These are phyloP conservation scores for Penicillium sp. DNA, from an alignment of 2,329 filamentous ascomycete genomes.

Conservation along the genomic window DNA sequence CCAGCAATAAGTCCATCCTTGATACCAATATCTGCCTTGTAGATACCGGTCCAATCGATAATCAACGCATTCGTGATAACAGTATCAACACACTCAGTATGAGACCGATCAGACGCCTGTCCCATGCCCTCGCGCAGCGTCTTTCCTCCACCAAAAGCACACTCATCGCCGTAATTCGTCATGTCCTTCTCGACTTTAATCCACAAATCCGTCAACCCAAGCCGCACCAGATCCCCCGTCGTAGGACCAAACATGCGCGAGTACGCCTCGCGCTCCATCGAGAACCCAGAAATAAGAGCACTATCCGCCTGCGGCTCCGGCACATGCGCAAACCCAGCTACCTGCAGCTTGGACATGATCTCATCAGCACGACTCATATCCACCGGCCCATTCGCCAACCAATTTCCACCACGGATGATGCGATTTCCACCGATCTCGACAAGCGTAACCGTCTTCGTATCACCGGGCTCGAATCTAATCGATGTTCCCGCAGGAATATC, in stretches of 20 bases:
- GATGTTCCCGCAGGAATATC: slow-evolving; percentile 91
- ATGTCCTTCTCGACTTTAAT: slow-evolving; percentile 83
- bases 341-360: slow-evolving; percentile 66
- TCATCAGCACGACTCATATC: slow-evolving; percentile 63
- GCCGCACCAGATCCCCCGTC: slow-evolving; percentile 76
- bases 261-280: slow-evolving; percentile 77
- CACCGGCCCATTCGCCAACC: slow-evolving; percentile 70
- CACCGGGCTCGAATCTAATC: slow-evolving; percentile 89
- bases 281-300: slow-evolving; percentile 59
- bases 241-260: slow-evolving; percentile 90
- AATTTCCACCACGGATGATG: slow-evolving; percentile 82
- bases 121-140: slow-evolving; percentile 94
- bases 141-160: slow-evolving; percentile 93
- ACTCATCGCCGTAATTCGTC: slow-evolving; percentile 87
- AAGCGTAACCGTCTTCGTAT: slow-evolving; percentile 83
- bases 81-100: slow-evolving; percentile 73
- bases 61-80: slow-evolving; percentile 88
- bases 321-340: slow-evolving; percentile 74
- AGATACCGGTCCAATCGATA: slow-evolving; percentile 88
- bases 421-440: slow-evolving; percentile 83
- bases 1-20: slow-evolving; percentile 82
- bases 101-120: slow-evolving; percentile 74
- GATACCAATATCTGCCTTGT: slow-evolving; percentile 94
- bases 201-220: slow-evolving; percentile 87
- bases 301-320: slow-evolving; percentile 63